Evolutionary conservation across 2,329 filamentous ascomycete species (phyloP).

Genomic region (Beauveria rudraprayagi): DNA sequence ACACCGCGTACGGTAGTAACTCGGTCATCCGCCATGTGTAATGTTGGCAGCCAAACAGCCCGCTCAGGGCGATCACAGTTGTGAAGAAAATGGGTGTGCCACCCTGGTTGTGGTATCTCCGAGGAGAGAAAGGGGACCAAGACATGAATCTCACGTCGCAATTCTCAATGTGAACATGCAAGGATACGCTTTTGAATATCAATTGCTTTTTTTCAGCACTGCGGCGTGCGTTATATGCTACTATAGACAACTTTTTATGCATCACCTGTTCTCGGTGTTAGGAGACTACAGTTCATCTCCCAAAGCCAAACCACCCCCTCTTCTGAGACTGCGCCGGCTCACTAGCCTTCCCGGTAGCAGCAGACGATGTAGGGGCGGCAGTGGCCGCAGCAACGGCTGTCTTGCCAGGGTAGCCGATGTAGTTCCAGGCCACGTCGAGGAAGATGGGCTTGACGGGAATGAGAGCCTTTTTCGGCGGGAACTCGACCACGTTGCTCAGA

Average conservation of each 20-base stretch:
- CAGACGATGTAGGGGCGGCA: not conserved
- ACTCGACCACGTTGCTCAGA: conserved; percentile 73
- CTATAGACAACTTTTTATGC: not conserved
- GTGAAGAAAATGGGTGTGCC: not conserved
- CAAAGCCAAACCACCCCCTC: conserved; percentile 73
- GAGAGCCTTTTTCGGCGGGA: conserved; percentile 73
- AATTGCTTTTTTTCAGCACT: not conserved
- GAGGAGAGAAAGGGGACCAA: not conserved
- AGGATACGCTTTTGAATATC: not conserved
- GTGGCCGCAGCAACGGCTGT: conserved; percentile 23
- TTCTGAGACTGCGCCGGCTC: conserved; percentile 43
- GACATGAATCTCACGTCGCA: not conserved
- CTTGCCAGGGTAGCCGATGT: conserved; percentile 80
- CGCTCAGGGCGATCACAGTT: not conserved
- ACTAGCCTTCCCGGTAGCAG: conserved; percentile 18
- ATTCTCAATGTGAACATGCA: not conserved
- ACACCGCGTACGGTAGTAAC: not conserved
- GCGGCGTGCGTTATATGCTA: not conserved
- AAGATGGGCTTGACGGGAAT: conserved; percentile 93
- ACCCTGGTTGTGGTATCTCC: not conserved
- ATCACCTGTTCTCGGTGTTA: not conserved
- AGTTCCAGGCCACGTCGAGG: conserved; percentile 95
- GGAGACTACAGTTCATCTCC: conserved; percentile 30
- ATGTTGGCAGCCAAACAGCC: not conserved
- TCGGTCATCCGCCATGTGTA: no score